Evolutionary conservation across 108 stramenopile species (phyloP), one percentile per base, ranked within the genome.

Genomic region (Asterionellopsis glacialis): DNA sequence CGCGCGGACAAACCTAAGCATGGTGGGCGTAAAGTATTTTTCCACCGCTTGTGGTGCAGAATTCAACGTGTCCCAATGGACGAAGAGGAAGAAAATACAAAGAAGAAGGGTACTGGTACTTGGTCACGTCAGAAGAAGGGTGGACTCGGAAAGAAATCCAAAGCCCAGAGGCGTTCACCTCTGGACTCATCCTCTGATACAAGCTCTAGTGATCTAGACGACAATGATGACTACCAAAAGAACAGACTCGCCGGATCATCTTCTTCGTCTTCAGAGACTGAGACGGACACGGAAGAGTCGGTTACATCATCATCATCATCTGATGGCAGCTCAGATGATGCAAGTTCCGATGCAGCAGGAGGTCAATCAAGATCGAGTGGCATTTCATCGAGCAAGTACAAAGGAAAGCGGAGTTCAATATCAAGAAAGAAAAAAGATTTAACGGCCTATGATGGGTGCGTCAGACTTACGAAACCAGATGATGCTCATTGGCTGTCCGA

Each of bases 11-110:
- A 87, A 60, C 91, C 91, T 13, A 87, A 84, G 48, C 91, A 93
- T 54, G 91, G 91, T 40, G 91, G 91, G 13, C 72, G 91, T 10
- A 93, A 93, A 61, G 88, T 93, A 0, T 93, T 93, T 75, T 93
- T 93, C 68, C 86, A 85, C 55, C 84, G 91, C 18, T 58, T 93
- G 23, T 93, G 91, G 91, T 90, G 88, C 59, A 72, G 91, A 41
- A 89, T 93, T 51, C 91, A 93, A 11, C 67, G 75, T 15, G 70
- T 85, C 24, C 87, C 86, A 9, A 61, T 85, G 58, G 53, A 78
- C 50, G 76, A 83, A 38, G 77, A 59, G 28, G 64, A 71, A 23
- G 65, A 45, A 43, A 76, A 69, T 41, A 73, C 52, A 40, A 75
- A 76, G 40, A 71, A 81, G 42, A 71, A 74, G 28, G 61, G 42